Evolutionary conservation across 192 early-diverging fungal genomes (phyloP).

Genomic region (Backusella westeae): DNA sequence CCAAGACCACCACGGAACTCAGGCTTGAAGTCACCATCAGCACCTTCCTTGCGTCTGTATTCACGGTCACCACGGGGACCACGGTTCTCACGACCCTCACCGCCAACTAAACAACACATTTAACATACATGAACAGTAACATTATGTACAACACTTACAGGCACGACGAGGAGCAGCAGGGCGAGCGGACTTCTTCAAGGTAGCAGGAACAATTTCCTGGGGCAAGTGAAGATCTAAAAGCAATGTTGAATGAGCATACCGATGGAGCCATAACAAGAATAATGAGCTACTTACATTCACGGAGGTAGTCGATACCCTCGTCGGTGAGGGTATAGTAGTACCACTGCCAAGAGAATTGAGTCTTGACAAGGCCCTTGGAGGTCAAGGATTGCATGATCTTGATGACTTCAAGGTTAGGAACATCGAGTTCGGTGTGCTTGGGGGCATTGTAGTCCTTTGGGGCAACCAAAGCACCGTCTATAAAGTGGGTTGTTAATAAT

Average conservation of each 20-base stretch:
- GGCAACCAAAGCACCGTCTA: slow-evolving; percentile 97
- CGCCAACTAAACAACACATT: slow-evolving; percentile 38
- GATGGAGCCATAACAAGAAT: background rate
- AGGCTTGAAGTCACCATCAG: slow-evolving; percentile 91
- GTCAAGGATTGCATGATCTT: slow-evolving; percentile 97
- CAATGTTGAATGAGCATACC: background rate
- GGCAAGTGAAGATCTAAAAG: slow-evolving; percentile 88
- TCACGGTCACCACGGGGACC: slow-evolving; percentile 75
- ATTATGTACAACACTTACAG: slow-evolving; percentile 39
- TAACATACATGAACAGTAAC: background rate
- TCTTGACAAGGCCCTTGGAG: slow-evolving; percentile 92
- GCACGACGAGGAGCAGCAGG: slow-evolving; percentile 56
- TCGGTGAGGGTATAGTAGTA: slow-evolving; percentile 99
- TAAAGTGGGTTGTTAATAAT: background rate
- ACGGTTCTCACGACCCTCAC: slow-evolving; percentile 61
- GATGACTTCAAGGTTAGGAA: slow-evolving; percentile 98
- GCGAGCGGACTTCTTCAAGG: slow-evolving; percentile 94
- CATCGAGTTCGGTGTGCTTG: slow-evolving; percentile 95
- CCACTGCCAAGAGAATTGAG: slow-evolving; percentile 99
- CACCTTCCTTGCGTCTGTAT: slow-evolving; percentile 93
- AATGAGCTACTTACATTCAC: slow-evolving; percentile 55
- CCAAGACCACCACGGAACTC: slow-evolving; percentile 85
- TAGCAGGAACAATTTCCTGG: slow-evolving; percentile 94
- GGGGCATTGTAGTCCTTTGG: slow-evolving; percentile 98
- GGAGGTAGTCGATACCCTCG: slow-evolving; percentile 96